These are phyloP conservation scores for Akanthomyces dipterigenus DNA, from an alignment of 2,329 filamentous ascomycete genomes.

Conservation along the genomic window DNA sequence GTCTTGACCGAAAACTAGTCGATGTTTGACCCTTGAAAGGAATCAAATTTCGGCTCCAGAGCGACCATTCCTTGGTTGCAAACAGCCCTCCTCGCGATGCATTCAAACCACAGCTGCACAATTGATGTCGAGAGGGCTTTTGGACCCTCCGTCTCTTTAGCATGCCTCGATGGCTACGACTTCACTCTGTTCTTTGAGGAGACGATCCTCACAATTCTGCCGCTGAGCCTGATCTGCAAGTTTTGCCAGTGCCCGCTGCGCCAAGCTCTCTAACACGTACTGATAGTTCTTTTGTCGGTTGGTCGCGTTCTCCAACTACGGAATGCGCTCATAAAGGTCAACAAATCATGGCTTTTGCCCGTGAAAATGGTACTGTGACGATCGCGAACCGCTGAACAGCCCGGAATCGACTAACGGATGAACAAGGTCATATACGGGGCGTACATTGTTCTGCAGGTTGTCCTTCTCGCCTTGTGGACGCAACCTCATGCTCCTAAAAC, in stretches of 20 bases:
- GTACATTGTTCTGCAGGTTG: conserved; percentile 11
- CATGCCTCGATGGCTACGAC: conserved; percentile 22
- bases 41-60: not conserved
- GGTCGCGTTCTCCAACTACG: conserved; percentile 13
- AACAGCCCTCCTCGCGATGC: not conserved
- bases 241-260: not conserved
- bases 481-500: conserved; percentile 12
- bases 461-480: conserved; percentile 17
- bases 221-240: conserved; percentile 16
- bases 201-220: conserved; percentile 18
- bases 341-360: conserved; percentile 4
- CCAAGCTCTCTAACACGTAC: not conserved
- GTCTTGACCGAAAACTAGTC: not conserved
- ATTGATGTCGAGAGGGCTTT: conserved; percentile 12
- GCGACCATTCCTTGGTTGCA: not conserved
- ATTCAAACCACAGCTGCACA: conserved; percentile 1
- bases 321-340: not conserved
- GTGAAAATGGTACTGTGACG: not conserved
- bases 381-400: not conserved
- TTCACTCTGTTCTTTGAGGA: conserved; percentile 25
- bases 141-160: conserved; percentile 15
- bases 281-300: not conserved
- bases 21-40: not conserved
- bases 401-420: not conserved
- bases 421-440: conserved; percentile 1